A percentile compares a stretch with the other conserved stretches of the same genome.
phyloP scores from a whole-genome alignment of 108 stramenopile genomes.

The Discostella pseudostelligera region DNA sequence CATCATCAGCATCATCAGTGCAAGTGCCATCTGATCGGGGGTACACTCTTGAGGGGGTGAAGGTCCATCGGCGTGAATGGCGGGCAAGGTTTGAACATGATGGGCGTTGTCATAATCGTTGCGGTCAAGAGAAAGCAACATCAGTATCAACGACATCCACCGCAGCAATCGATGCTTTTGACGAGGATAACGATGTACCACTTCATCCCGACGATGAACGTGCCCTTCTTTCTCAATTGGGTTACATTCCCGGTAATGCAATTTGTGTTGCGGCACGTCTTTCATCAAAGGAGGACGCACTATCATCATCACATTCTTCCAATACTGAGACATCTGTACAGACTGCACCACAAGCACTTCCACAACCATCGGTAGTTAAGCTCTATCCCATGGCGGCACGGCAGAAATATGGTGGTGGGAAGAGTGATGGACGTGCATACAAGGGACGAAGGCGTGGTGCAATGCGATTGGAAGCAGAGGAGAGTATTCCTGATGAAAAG shows the following conservation, averaged over 20 bases:
- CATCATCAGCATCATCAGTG: not conserved
- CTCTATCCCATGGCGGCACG: constrained; percentile 78
- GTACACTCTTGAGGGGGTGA: constrained; percentile 22
- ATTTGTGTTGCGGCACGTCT: constrained; percentile 54
- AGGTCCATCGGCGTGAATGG: constrained; percentile 12
- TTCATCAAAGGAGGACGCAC: constrained; percentile 2
- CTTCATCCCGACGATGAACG: constrained; percentile 46
- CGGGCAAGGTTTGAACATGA: not conserved
- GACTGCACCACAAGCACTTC: constrained; percentile 1
- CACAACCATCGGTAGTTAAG: constrained; percentile 62
- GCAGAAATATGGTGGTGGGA: constrained; percentile 58
- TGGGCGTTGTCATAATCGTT: not conserved
- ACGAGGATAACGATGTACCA: not conserved
- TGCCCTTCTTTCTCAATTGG: constrained; percentile 59
- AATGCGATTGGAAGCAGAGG: constrained; percentile 8
- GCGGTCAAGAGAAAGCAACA: not conserved
- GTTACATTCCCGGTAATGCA: constrained; percentile 81
- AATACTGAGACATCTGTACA: not conserved
- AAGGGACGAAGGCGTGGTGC: constrained; percentile 51
- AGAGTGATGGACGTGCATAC: constrained; percentile 53
- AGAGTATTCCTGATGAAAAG: not conserved
- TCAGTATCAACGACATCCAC: not conserved
- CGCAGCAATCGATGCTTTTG: not conserved
- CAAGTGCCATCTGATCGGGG: constrained; percentile 20
- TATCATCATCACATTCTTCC: not conserved